Evolutionary conservation across 192 early-diverging fungal species (phyloP).

Genomic region (Jimgerdemannia flammicorona): DNA sequence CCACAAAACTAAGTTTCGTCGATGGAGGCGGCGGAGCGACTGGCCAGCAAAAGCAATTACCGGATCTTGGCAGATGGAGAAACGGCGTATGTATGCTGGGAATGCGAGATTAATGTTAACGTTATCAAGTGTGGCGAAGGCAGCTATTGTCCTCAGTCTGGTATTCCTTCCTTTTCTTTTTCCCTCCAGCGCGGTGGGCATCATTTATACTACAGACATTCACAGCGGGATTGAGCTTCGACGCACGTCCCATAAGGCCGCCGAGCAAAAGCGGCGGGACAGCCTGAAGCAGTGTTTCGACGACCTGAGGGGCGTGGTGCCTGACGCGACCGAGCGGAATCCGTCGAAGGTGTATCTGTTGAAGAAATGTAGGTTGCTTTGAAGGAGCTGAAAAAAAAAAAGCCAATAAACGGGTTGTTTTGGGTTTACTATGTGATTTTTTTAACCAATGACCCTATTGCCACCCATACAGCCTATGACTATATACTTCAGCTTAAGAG

Average conservation of each 20-base stretch:
- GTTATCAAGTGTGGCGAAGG: too few relatives aligned
- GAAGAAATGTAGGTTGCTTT: not conserved
- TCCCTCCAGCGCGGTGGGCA: slow-evolving; percentile 55
- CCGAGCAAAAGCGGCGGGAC: slow-evolving; percentile 95
- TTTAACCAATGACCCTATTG: too few relatives aligned
- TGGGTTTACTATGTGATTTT: too few relatives aligned
- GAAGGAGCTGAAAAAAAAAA: not conserved
- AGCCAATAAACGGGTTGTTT: too few relatives aligned
- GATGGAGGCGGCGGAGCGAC: slow-evolving; percentile 24
- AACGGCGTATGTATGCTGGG: slow-evolving; percentile 54
- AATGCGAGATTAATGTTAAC: too few relatives aligned
- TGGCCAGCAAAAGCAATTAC: slow-evolving; percentile 68
- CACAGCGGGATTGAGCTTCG: slow-evolving; percentile 76
- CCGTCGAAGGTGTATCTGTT: not conserved
- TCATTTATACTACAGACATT: slow-evolving; percentile 71
- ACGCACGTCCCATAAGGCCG: slow-evolving; percentile 90
- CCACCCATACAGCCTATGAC: slow-evolving; percentile 55
- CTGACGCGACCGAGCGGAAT: slow-evolving; percentile 55
- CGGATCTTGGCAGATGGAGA: slow-evolving; percentile 86
- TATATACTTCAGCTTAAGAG: slow-evolving; percentile 52
- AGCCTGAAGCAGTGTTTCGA: slow-evolving; percentile 91
- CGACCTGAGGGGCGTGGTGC: slow-evolving; percentile 62
- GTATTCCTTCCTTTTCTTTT: slow-evolving; percentile 4
- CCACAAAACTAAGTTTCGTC: not conserved
- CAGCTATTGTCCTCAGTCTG: not conserved